Conservation (phyloP, 805 yeast genomes). For the Cyberlindnera euphorbiae region DNA sequence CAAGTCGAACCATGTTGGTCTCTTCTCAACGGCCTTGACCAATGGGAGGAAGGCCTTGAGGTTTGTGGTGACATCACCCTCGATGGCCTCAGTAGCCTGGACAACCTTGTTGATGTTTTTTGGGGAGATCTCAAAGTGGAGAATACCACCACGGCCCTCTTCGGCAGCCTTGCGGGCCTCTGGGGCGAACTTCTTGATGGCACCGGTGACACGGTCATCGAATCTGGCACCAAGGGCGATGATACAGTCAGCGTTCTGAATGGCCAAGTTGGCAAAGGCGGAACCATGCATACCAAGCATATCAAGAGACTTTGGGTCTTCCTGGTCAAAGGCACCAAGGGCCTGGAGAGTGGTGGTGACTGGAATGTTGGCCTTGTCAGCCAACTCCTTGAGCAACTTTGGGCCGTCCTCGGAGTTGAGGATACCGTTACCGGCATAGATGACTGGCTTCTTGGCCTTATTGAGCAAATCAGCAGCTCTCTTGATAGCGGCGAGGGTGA, state of each 20-base stretch:
- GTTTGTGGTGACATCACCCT: conserved; percentile 89
- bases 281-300: conserved; percentile 99
- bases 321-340: conserved; percentile 91
- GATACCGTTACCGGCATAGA: conserved; percentile 92
- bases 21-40: conserved; percentile 54
- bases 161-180: conserved; percentile 84
- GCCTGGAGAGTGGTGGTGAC: conserved; percentile 96
- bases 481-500: conserved; percentile 66
- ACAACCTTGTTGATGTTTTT: conserved; percentile 98
- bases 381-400: conserved; percentile 66
- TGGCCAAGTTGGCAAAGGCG: conserved; percentile 91
- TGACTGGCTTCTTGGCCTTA: conserved; percentile 78
- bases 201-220: conserved; percentile 96
- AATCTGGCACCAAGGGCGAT: conserved; percentile 95
- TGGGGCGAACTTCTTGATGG: conserved; percentile 86
- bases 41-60: conserved; percentile 69
- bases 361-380: conserved; percentile 89
- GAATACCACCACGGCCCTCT: conserved; percentile 89
- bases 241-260: conserved; percentile 90
- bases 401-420: conserved; percentile 81
- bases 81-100: conserved; percentile 91
- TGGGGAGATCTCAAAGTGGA: conserved; percentile 94
- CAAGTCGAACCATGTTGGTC: conserved; percentile 76
- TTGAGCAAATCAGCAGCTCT: conserved; percentile 78
- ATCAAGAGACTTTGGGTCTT: conserved; percentile 83